Evolutionary conservation across 306 rosid genomes (phyloP).

Genomic region (Vigna hirtella): DNA sequence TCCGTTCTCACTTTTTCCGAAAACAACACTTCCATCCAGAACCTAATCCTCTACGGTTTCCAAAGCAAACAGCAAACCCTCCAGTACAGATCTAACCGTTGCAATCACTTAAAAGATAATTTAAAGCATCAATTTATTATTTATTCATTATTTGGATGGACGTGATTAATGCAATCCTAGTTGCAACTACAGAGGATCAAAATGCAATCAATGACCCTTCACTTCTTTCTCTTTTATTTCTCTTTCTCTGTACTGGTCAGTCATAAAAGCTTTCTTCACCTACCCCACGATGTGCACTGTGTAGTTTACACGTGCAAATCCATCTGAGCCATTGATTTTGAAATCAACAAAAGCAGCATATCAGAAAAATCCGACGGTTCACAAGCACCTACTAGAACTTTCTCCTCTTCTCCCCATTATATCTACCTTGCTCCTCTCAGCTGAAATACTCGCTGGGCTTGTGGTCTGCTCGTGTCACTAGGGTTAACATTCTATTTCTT

Average conservation of each 20-base stretch:
- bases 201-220: not conserved
- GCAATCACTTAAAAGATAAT: too few species aligned
- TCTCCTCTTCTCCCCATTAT: conserved; percentile 42
- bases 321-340: conserved; percentile 31
- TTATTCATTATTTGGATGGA: not conserved
- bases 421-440: conserved; percentile 27
- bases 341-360: not conserved
- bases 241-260: conserved; percentile 14
- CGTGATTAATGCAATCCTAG: not conserved
- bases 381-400: conserved; percentile 50
- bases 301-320: conserved; percentile 28
- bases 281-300: conserved; percentile 12
- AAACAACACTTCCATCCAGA: not conserved
- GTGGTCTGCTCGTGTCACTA: conserved; percentile 55
- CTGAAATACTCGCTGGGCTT: conserved; percentile 28
- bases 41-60: not conserved
- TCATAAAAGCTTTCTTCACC: conserved; percentile 27
- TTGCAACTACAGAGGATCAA: too few species aligned
- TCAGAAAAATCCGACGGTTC: conserved; percentile 33
- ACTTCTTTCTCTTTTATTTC: not conserved
- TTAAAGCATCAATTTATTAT: not conserved
- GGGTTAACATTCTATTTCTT: not conserved
- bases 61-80: not conserved
- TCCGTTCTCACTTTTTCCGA: not conserved
- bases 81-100: not conserved